These are phyloP conservation scores for Epichloe sp. DNA, from an alignment of 2,329 filamentous ascomycete genomes.

Conservation along the genomic window DNA sequence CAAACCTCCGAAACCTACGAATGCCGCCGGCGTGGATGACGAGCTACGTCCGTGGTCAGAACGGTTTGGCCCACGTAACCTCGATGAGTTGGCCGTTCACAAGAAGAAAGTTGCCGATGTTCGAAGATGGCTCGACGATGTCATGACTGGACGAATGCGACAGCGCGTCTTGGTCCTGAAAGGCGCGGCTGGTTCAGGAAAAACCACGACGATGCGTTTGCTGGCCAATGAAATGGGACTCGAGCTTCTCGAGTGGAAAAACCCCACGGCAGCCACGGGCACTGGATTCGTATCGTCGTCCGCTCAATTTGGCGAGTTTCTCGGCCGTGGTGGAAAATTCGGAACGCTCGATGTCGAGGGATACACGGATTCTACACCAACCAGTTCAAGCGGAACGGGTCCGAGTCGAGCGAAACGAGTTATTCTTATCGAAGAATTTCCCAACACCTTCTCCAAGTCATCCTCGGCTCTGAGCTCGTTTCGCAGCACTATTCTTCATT, in stretches of 20 bases:
- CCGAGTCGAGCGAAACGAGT: conserved; percentile 31
- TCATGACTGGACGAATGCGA: conserved; percentile 48
- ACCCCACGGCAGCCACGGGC: conserved; percentile 51
- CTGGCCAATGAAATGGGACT: conserved; percentile 66
- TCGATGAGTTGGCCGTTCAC: conserved; percentile 84
- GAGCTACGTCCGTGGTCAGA: conserved; percentile 77
- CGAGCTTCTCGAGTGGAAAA: conserved; percentile 81
- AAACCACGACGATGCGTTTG: conserved; percentile 74
- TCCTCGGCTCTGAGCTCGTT: conserved; percentile 57
- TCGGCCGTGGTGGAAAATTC: conserved; percentile 70
- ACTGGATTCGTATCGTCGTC: conserved; percentile 56
- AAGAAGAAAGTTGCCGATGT: conserved; percentile 90
- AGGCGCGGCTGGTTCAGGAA: conserved; percentile 81
- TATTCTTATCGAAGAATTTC: conserved; percentile 72
- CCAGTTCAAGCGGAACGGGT: conserved; percentile 9
- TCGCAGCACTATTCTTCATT: conserved; percentile 60
- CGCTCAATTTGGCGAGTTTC: conserved; percentile 82
- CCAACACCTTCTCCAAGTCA: conserved; percentile 56
- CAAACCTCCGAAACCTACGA: conserved; percentile 24
- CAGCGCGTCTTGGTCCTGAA: conserved; percentile 75
- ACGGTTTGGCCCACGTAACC: conserved; percentile 57
- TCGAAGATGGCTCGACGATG: conserved; percentile 65
- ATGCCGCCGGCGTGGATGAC: conserved; percentile 23
- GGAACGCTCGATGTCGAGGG: conserved; percentile 46
- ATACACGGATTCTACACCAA: conserved; percentile 15